A percentile compares a stretch with the other conserved stretches of the same genome.
phyloP scores from a whole-genome alignment of 768 basidiomycete species.

The Basidioascus undulatus region DNA sequence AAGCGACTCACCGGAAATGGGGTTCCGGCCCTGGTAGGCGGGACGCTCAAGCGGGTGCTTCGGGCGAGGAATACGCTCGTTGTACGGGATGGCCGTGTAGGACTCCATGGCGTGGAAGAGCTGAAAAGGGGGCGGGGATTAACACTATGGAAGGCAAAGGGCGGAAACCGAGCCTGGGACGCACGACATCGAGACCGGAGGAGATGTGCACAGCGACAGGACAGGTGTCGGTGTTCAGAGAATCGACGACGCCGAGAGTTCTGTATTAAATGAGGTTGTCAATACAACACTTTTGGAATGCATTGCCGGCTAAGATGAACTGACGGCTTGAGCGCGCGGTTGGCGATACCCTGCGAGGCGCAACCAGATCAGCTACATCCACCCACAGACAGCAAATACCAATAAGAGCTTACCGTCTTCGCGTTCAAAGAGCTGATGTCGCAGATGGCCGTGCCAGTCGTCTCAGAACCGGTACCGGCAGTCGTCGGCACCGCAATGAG shows the following conservation, averaged over 20 bases:
- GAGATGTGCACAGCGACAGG: slow-evolving; percentile 82
- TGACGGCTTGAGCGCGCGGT: no score
- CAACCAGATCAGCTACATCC: no score
- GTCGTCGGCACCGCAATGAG: slow-evolving; percentile 47
- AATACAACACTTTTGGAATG: no score
- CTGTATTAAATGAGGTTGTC: no score
- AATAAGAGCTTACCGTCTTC: no score
- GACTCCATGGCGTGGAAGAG: no score
- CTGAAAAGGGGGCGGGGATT: no score
- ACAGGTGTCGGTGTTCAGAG: slow-evolving; percentile 72
- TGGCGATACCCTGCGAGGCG: no score
- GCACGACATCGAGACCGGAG: slow-evolving; percentile 66
- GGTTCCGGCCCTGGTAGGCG: slow-evolving; percentile 81
- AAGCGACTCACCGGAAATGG: slow-evolving; percentile 15
- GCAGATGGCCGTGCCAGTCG: slow-evolving; percentile 81
- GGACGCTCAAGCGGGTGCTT: slow-evolving; percentile 72
- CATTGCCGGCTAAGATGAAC: no score
- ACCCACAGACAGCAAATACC: no score
- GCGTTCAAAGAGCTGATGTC: slow-evolving; percentile 72
- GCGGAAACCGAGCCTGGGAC: no score
- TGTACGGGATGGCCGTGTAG: slow-evolving; percentile 85
- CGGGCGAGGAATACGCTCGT: slow-evolving; percentile 70
- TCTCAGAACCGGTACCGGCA: slow-evolving; percentile 65
- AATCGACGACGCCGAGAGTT: slow-evolving; percentile 70
- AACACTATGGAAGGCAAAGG: no score